These are phyloP conservation scores for Agrocybe pediades DNA, from an alignment of 768 basidiomycete species.

Conservation along the genomic window DNA sequence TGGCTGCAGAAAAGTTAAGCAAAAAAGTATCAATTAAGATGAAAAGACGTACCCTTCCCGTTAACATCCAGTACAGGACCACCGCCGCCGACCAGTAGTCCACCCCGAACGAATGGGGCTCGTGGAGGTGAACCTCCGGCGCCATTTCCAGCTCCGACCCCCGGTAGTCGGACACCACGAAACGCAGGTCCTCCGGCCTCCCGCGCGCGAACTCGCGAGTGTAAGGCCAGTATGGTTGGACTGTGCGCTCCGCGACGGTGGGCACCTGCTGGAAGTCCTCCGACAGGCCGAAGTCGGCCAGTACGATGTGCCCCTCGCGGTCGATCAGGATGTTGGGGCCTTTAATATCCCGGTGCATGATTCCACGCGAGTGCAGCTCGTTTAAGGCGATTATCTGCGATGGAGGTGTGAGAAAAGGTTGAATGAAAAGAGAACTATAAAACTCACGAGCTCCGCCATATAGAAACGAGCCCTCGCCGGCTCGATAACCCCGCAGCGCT, in stretches of 20 bases:
- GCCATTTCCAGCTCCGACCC: slow-evolving; percentile 34
- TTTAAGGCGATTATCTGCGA: slow-evolving; percentile 32
- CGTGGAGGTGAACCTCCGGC: slow-evolving; percentile 27
- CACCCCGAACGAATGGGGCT: slow-evolving; percentile 29
- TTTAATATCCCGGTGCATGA: slow-evolving; percentile 36
- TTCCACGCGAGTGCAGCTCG: slow-evolving; percentile 31
- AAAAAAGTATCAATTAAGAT: background rate
- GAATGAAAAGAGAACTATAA: slow-evolving; percentile 4
- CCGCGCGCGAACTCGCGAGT: slow-evolving; percentile 18
- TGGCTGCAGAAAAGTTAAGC: slow-evolving; percentile 13
- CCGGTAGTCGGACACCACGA: slow-evolving; percentile 25
- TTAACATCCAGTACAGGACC: slow-evolving; percentile 71
- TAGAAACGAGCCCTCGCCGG: slow-evolving; percentile 30
- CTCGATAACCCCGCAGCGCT: slow-evolving; percentile 22
- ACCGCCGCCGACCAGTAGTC: slow-evolving; percentile 85
- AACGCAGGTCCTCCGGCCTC: slow-evolving; percentile 23
- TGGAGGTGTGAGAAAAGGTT: background rate
- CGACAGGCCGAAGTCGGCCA: slow-evolving; percentile 33
- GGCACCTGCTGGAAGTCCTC: slow-evolving; percentile 27
- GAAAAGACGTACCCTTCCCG: slow-evolving; percentile 42
- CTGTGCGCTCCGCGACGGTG: slow-evolving; percentile 26
- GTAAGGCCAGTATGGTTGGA: slow-evolving; percentile 35
- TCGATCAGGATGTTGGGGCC: slow-evolving; percentile 33
- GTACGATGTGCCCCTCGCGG: slow-evolving; percentile 29
- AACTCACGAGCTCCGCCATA: slow-evolving; percentile 19